Evolutionary conservation across 2,329 filamentous ascomycete species (phyloP).

Genomic region (Didymella pinodella): DNA sequence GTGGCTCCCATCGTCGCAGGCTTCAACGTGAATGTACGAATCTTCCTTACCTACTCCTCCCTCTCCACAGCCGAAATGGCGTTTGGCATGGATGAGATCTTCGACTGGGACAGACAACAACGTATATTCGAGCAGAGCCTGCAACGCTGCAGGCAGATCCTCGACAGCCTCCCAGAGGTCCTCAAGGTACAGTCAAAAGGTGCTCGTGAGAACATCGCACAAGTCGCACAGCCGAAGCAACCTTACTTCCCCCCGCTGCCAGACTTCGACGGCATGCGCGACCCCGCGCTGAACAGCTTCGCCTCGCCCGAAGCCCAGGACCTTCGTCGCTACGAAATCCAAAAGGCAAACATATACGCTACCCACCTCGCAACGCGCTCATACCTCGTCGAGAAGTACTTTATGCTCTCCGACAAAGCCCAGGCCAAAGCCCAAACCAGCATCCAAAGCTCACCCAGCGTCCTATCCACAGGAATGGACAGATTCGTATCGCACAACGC

Average conservation of each 20-base stretch:
- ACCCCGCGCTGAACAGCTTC: constrained; percentile 35
- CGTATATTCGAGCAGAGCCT: constrained; percentile 75
- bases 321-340: constrained; percentile 73
- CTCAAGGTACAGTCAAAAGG: constrained; percentile 65
- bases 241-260: constrained; percentile 51
- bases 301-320: constrained; percentile 44
- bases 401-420: constrained; percentile 73
- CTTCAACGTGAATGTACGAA: constrained; percentile 80
- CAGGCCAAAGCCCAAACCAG: constrained; percentile 56
- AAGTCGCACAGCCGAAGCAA: constrained; percentile 38
- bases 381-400: constrained; percentile 87
- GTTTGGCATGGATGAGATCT: constrained; percentile 78
- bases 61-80: constrained; percentile 82
- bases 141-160: constrained; percentile 71
- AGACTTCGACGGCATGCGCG: constrained; percentile 43
- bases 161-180: constrained; percentile 73
- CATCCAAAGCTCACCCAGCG: constrained; percentile 41
- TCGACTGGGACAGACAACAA: constrained; percentile 80
- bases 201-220: constrained; percentile 42
- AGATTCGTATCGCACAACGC: constrained; percentile 32
- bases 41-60: constrained; percentile 82
- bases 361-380: constrained; percentile 83
- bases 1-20: constrained; percentile 75
- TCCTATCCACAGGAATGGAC: constrained; percentile 41
- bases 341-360: constrained; percentile 88